phyloP scores from a whole-genome alignment of 768 basidiomycete species.

The Brasilioporus rufonigricans region DNA sequence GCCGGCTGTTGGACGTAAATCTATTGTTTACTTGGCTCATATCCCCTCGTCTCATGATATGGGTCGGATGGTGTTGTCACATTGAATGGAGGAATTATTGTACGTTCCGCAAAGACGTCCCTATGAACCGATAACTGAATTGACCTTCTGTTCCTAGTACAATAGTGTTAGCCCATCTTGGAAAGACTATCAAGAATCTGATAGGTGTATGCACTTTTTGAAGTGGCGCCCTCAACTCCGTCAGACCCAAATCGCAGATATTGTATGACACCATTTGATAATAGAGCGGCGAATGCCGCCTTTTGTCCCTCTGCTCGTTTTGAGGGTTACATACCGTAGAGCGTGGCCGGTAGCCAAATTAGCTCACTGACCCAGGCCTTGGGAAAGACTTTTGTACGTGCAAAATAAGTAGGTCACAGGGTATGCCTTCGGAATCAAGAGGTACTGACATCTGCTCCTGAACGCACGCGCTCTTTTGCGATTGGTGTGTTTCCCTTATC shows the following conservation, averaged over 20 bases:
- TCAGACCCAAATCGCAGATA: neutral
- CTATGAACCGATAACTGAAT: neutral
- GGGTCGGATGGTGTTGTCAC: neutral
- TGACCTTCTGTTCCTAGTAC: neutral
- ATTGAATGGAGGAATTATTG: neutral
- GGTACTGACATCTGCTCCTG: slow-evolving; percentile 5
- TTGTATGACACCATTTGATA: slow-evolving; percentile 2
- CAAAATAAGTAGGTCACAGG: slow-evolving; percentile 14
- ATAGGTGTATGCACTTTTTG: neutral
- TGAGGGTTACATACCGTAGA: neutral
- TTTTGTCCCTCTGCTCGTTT: slow-evolving; percentile 1
- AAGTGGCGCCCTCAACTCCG: neutral
- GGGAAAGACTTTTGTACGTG: neutral
- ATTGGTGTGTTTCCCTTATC: slow-evolving; percentile 22
- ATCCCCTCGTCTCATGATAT: neutral
- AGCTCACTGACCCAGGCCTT: slow-evolving; percentile 3
- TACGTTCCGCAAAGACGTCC: slow-evolving; percentile 4
- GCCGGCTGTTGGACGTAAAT: neutral
- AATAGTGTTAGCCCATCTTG: slow-evolving; percentile 7
- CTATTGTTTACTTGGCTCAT: neutral
- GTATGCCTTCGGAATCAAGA: slow-evolving; percentile 17
- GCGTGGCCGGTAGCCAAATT: slow-evolving; percentile 21
- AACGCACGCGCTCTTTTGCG: slow-evolving; percentile 18
- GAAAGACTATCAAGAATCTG: slow-evolving; percentile 1
- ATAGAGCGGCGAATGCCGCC: slow-evolving; percentile 5